Evolutionary conservation across 2,329 filamentous ascomycete genomes (phyloP).

Genomic region (Paecilomyces variotii): DNA sequence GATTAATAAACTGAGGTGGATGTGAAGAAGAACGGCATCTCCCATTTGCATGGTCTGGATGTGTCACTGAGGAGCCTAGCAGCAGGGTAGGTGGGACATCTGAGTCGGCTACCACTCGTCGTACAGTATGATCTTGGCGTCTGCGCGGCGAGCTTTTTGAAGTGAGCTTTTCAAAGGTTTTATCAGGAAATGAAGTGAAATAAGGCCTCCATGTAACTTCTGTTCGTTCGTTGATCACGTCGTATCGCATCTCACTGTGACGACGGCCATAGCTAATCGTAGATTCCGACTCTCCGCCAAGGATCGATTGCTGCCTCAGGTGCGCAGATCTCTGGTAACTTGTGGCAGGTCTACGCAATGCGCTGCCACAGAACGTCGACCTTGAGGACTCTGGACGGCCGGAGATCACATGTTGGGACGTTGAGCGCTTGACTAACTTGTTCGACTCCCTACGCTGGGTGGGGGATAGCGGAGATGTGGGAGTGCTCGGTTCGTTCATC

Average conservation of each 20-base stretch:
- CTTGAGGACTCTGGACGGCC: conserved; percentile 22
- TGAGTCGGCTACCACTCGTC: conserved; percentile 37
- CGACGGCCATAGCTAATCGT: conserved; percentile 6
- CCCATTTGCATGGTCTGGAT: conserved; percentile 16
- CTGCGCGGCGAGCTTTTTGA: conserved; percentile 24
- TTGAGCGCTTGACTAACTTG: conserved; percentile 55
- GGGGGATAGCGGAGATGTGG: conserved; percentile 33
- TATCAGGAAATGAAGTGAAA: conserved; percentile 23
- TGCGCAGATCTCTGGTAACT: conserved; percentile 55
- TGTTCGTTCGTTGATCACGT: conserved; percentile 1
- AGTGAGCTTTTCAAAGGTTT: conserved; percentile 22
- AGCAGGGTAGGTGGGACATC: conserved; percentile 42
- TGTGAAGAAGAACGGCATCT: conserved; percentile 13
- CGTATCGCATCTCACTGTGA: conserved; percentile 1
- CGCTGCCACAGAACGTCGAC: conserved; percentile 31
- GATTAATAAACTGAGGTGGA: conserved; percentile 23
- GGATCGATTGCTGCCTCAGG: conserved; percentile 38
- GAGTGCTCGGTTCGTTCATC: conserved; percentile 46
- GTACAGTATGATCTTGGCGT: conserved; percentile 28
- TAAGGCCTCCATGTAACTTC: conserved; percentile 30
- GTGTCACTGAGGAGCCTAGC: conserved; percentile 33
- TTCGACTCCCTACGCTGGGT: conserved; percentile 39
- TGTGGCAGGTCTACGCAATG: conserved; percentile 52
- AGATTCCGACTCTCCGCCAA: conserved; percentile 11
- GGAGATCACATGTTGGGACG: conserved; percentile 43